These are phyloP conservation scores for Phlebiopsis flavidoalba DNA, from an alignment of 768 basidiomycete genomes.

Conservation along the genomic window DNA sequence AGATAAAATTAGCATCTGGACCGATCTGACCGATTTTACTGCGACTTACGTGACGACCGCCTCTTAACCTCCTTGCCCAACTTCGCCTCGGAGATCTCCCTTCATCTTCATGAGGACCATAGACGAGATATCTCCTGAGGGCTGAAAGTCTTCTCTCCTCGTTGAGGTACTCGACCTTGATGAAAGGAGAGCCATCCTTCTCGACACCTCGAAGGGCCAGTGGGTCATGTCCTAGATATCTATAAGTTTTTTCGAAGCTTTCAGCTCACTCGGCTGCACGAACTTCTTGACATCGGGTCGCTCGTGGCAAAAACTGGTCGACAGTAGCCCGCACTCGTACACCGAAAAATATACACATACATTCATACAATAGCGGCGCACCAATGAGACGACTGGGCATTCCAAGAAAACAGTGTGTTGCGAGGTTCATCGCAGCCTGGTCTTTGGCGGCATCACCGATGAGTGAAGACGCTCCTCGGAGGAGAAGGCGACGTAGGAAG, in stretches of 20 bases:
- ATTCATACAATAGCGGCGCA: constrained; percentile 94
- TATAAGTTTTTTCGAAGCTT: constrained; percentile 2
- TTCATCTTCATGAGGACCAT: constrained; percentile 99
- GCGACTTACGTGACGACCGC: constrained; percentile 90
- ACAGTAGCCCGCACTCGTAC: constrained; percentile 5
- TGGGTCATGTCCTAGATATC: constrained; percentile 78
- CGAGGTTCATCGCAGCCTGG: constrained; percentile 98
- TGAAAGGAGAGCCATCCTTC: constrained; percentile 94
- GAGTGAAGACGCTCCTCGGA: constrained; percentile 89
- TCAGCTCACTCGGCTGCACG: neutral
- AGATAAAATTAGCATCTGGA: neutral
- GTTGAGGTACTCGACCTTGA: constrained; percentile 92
- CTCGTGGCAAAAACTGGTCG: constrained; percentile 33
- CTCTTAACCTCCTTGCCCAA: constrained; percentile 96
- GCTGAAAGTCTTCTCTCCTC: constrained; percentile 95
- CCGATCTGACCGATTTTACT: neutral
- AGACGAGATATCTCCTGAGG: constrained; percentile 99
- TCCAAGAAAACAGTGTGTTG: constrained; percentile 99
- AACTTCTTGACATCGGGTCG: constrained; percentile 91
- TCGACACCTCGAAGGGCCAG: constrained; percentile 99
- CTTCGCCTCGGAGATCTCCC: constrained; percentile 98
- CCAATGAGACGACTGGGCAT: constrained; percentile 99
- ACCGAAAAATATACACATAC: constrained; percentile 39
- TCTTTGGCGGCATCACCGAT: constrained; percentile 99
- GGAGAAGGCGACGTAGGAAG: constrained; percentile 99